Conservation (phyloP, 345 rosid genomes). For the Brassica napus region Da-Ae NC_063443.1:3417501-3418000, state of each 20-base stretch:
- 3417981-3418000: no score
- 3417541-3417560: conserved; percentile 87
- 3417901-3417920: conserved; percentile 84
- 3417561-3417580: conserved; percentile 53
- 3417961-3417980: no score
- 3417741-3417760: conserved; percentile 93
- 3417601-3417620: neutral
- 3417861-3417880: conserved; percentile 85
- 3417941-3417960: no score
- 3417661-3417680: conserved; percentile 91
- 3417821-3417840: neutral
- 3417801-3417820: neutral
- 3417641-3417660: conserved; percentile 59
- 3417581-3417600: neutral
- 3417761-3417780: conserved; percentile 99
- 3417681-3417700: conserved; percentile 73
- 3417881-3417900: conserved; percentile 65
- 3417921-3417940: conserved; percentile 39
- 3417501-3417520: conserved; percentile 53
- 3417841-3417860: conserved; percentile 50
- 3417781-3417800: conserved; percentile 50
- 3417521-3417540: conserved; percentile 88
- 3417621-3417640: neutral
- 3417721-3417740: conserved; percentile 73
- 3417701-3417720: conserved; percentile 78